These are phyloP conservation scores for Cutaneotrichosporon dermatis DNA, from an alignment of 1,284 basidiomycete species.

Conservation along the genomic window DNA sequence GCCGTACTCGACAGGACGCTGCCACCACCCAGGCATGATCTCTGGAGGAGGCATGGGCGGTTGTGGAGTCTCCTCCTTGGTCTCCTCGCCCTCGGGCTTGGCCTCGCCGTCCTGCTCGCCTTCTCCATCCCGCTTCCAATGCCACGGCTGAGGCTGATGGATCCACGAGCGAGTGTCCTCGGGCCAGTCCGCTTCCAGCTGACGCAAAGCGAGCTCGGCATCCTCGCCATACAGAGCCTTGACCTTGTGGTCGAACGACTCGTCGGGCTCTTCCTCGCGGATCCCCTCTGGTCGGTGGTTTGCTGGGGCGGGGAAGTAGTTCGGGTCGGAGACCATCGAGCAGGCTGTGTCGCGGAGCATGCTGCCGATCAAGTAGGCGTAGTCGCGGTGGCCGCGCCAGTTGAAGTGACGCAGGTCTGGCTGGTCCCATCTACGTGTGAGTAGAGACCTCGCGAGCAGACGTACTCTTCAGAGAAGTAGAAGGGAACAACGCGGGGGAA, in stretches of 20 bases:
- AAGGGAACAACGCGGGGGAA: conserved; percentile 41
- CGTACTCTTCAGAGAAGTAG: conserved; percentile 45
- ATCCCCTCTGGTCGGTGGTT: not conserved
- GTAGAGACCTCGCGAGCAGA: not conserved
- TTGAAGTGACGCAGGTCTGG: conserved; percentile 46
- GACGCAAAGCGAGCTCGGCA: not conserved
- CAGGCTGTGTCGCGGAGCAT: conserved; percentile 42
- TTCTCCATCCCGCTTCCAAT: not conserved
- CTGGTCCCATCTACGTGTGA: conserved; percentile 39
- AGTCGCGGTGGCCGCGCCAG: conserved; percentile 41
- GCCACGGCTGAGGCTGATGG: conserved; percentile 1
- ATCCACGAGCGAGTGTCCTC: conserved; percentile 28
- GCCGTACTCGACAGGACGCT: conserved; percentile 33
- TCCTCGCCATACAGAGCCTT: not conserved
- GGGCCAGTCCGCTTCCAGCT: conserved; percentile 23
- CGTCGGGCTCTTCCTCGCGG: not conserved
- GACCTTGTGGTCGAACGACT: conserved; percentile 6
- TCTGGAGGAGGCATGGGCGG: not conserved
- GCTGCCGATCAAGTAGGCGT: conserved; percentile 36
- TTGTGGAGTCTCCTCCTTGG: not conserved
- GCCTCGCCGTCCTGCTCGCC: not conserved
- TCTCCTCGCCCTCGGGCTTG: conserved; percentile 12
- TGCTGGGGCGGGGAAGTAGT: conserved; percentile 15
- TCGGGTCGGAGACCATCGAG: conserved; percentile 25
- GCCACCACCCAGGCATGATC: conserved; percentile 34